phyloP scores from a whole-genome alignment of 2,329 filamentous ascomycete species.

The Diaporthe ilicicola region DNA sequence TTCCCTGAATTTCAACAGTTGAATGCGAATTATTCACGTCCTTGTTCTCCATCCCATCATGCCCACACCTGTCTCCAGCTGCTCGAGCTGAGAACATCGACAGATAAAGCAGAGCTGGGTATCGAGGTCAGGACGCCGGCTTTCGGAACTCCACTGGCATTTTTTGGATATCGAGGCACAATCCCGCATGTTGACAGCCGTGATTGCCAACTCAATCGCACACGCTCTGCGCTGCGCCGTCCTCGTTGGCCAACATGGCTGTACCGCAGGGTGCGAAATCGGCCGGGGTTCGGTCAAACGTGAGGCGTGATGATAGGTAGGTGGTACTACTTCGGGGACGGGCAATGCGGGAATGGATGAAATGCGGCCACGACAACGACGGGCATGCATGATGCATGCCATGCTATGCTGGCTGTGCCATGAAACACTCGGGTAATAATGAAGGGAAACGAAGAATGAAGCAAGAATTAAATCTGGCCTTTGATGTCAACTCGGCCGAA shows the following conservation, averaged over 20 bases:
- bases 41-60: neutral
- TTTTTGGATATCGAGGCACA: constrained; percentile 11
- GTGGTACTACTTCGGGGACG: constrained; percentile 7
- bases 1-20: neutral
- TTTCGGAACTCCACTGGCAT: constrained; percentile 9
- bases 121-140: constrained; percentile 1
- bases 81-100: neutral
- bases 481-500: constrained; percentile 95
- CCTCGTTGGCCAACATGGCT: constrained; percentile 13
- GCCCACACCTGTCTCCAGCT: constrained; percentile 3
- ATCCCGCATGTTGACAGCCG: constrained; percentile 9
- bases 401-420: neutral
- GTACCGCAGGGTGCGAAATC: neutral
- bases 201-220: constrained; percentile 15
- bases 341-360: constrained; percentile 3
- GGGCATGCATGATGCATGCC: constrained; percentile 6
- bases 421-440: constrained; percentile 10
- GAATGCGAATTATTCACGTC: neutral
- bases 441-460: constrained; percentile 25
- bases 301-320: constrained; percentile 6
- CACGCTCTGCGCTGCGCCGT: constrained; percentile 14
- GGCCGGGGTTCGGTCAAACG: constrained; percentile 13
- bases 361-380: constrained; percentile 10
- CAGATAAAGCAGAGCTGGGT: neutral
- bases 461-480: constrained; percentile 79